A percentile compares a stretch with the other conserved stretches of the same genome.
These are phyloP conservation scores for Lentinula lateritia DNA, from an alignment of 768 basidiomycete genomes.

Conservation along the genomic window DNA sequence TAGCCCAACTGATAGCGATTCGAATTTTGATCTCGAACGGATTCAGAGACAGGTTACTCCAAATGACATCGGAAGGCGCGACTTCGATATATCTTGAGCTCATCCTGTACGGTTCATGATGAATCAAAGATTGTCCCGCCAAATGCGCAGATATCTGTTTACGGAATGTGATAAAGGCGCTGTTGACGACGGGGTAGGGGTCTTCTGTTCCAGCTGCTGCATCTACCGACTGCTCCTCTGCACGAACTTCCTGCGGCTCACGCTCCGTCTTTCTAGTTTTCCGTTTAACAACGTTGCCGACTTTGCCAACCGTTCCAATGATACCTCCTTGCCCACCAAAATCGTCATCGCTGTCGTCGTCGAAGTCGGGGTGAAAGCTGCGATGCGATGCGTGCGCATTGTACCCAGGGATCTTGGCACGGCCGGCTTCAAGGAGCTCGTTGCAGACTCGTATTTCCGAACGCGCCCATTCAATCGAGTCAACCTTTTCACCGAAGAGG, in stretches of 20 bases:
- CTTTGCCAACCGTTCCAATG: constrained; percentile 2
- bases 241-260: constrained; percentile 3
- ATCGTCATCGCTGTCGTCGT: constrained; percentile 6
- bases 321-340: constrained; percentile 5
- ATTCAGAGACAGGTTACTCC: constrained; percentile 85
- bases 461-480: constrained; percentile 87
- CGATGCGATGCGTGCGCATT: not conserved
- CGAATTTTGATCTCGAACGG: constrained; percentile 81
- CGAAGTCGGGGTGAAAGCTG: constrained; percentile 4
- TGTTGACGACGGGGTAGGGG: constrained; percentile 55
- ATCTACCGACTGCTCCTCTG: constrained; percentile 20
- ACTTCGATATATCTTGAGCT: constrained; percentile 61
- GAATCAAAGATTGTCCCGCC: constrained; percentile 66
- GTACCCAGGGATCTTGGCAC: constrained; percentile 18
- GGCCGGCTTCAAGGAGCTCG: constrained; percentile 44
- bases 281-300: constrained; percentile 1
- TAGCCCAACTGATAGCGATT: constrained; percentile 59
- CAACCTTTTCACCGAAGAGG: constrained; percentile 82
- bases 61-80: constrained; percentile 85
- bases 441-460: constrained; percentile 62
- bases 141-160: constrained; percentile 91
- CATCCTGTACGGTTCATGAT: constrained; percentile 86
- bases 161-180: constrained; percentile 88
- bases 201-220: constrained; percentile 9
- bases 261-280: constrained; percentile 4